Evolutionary conservation across 2,329 filamentous ascomycete genomes (phyloP).

Genomic region (Ceratocystis destructans): DNA sequence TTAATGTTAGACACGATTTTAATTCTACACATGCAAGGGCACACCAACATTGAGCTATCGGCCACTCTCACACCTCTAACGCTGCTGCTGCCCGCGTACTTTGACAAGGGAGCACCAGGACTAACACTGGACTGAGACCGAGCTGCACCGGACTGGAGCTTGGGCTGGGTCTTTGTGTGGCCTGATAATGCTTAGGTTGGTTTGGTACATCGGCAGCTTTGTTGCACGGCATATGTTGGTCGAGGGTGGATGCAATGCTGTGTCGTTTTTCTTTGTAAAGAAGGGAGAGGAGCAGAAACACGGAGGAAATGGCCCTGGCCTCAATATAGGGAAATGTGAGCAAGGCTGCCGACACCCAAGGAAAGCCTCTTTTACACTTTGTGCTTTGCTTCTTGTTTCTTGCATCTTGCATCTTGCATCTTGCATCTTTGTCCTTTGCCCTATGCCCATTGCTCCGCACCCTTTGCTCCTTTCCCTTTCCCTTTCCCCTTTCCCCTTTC

Average conservation of each 20-base stretch:
- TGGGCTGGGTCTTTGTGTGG: background rate
- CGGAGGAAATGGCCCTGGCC: background rate
- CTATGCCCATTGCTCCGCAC: no score
- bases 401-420: no score
- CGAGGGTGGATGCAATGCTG: background rate
- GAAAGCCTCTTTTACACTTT: background rate
- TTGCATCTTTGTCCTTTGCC: no score
- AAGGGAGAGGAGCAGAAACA: no score
- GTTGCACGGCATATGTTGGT: slow-evolving; percentile 4
- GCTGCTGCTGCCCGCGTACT: no score
- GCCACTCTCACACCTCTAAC: no score
- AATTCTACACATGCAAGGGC: background rate
- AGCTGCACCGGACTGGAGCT: background rate
- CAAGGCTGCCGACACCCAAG: background rate
- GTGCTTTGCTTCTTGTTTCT: no score
- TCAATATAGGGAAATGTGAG: background rate
- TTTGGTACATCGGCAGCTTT: background rate
- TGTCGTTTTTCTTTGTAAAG: background rate
- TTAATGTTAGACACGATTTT: background rate
- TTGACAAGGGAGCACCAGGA: background rate
- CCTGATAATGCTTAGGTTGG: background rate
- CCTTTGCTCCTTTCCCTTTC: no score
- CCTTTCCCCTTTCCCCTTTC: no score
- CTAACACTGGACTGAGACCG: background rate
- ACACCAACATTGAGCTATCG: background rate